Evolutionary conservation across 2,329 filamentous ascomycete genomes (phyloP).

Genomic region (Beauveria bassiana): DNA sequence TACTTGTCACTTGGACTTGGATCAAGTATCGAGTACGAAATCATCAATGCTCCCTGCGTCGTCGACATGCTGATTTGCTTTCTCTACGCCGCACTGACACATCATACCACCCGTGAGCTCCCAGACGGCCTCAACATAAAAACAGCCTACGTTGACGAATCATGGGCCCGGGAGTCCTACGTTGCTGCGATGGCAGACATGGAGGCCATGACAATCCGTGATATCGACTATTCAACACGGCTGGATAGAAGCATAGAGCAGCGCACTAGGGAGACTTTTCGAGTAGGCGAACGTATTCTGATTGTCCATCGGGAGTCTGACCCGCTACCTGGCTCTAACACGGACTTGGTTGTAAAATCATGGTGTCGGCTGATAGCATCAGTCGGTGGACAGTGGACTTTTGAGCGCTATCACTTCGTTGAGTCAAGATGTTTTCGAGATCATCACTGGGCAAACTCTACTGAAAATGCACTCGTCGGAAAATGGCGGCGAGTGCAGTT

Average conservation of each 20-base stretch:
- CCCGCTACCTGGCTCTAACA: neutral
- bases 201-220: neutral
- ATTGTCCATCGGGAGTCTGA: neutral
- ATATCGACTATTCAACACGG: neutral
- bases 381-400: neutral
- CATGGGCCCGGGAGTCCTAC: slow-evolving; percentile 5
- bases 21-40: slow-evolving; percentile 77
- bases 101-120: slow-evolving; percentile 33
- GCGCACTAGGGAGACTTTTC: neutral
- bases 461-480: too few relatives aligned
- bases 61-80: slow-evolving; percentile 81
- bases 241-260: neutral
- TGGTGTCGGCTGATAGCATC: neutral
- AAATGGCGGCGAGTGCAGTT: slow-evolving; percentile 8
- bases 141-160: slow-evolving; percentile 17
- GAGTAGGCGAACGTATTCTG: neutral
- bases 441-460: neutral
- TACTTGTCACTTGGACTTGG: slow-evolving; percentile 84
- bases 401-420: neutral
- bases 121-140: slow-evolving; percentile 35
- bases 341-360: neutral
- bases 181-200: neutral
- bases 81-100: slow-evolving; percentile 55
- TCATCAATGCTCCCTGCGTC: slow-evolving; percentile 69
- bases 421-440: neutral